Base-by-base conservation (phyloP, 1,139 yeast genomes). In the Debaryomyces sp. region DNA sequence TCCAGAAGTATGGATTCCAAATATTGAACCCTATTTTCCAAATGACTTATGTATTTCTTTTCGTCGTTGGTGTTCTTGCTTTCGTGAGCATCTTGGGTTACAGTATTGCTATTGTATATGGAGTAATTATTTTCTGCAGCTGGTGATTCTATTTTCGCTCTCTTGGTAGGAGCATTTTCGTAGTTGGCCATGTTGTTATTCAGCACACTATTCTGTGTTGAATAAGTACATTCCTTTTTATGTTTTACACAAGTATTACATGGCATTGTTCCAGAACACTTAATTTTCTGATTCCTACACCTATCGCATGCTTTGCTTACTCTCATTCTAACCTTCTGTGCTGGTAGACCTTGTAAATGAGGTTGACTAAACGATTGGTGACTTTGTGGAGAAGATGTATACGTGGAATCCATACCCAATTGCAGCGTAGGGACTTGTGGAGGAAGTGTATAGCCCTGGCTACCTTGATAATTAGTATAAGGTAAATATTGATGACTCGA, bases 301-400 rank as follows among this genome's bases (percentile, higher is more conserved):
- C 84, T 68, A 50, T 78, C 84, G 57, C 89, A 84, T 2, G 89
- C 89, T 52, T 75, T 77, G 43, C 75, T 72, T 4, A 82, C 88
- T 44, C 85, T 64, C 55, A 76, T 56, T 39, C 82, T 59, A 5
- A 52, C 59, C 41, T 49, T 54, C 34, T 21, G 48, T 13, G 43
- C 27, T n/a, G 33, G 26, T 12, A 21, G 6, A 15, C 21, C n/a
- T 30, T 41, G 37, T 12, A 30, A 15, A 21, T 41, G 43, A 13
- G 32, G 26, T n/a, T 30, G 43, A 30, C 27, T 22, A 9, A 41
- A 32, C 6, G 43, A 8, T 21, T 41, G 43, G 29, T 30, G 36
- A 3, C 23, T 37, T 13, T 17, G 36, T 4, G 36, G 43, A n/a
- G 43, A 30, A 6, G 43, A 22, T n/a, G 18, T 30, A 13, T 41